These are phyloP conservation scores for Incumbomyces lentus DNA, from an alignment of 2,329 filamentous ascomycete species.

Conservation along the genomic window DNA sequence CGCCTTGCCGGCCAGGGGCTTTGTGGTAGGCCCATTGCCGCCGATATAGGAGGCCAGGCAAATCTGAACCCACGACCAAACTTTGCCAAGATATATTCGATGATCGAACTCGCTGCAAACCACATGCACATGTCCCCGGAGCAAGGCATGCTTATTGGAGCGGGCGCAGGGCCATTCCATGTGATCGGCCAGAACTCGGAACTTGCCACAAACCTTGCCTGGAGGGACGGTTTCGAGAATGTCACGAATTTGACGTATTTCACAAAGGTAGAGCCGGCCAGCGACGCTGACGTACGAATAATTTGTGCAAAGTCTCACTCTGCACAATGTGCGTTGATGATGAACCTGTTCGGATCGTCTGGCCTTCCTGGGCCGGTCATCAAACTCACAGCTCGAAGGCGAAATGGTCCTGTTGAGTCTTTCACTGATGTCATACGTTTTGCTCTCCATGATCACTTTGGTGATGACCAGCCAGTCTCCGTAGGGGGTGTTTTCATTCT, in stretches of 20 bases:
- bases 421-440: constrained; percentile 28
- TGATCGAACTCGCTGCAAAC: constrained; percentile 24
- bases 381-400: constrained; percentile 27
- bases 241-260: constrained; percentile 24
- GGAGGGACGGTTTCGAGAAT: constrained; percentile 14
- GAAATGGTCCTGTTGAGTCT: constrained; percentile 22
- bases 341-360: constrained; percentile 32
- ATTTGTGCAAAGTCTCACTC: constrained; percentile 19
- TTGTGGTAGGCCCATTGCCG: constrained; percentile 30
- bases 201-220: constrained; percentile 32
- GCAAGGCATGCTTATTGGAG: constrained; percentile 31
- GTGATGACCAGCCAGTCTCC: constrained; percentile 26
- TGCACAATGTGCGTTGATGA: constrained; percentile 34
- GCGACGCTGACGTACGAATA: constrained; percentile 11
- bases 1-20: constrained; percentile 32
- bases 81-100: constrained; percentile 27
- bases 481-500: constrained; percentile 35
- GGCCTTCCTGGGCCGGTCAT: constrained; percentile 28
- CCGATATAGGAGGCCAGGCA: constrained; percentile 36
- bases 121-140: constrained; percentile 28
- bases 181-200: constrained; percentile 35
- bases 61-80: constrained; percentile 32
- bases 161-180: constrained; percentile 35
- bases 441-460: constrained; percentile 25
- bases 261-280: constrained; percentile 19